Base-by-base conservation (phyloP, 1,284 basidiomycete species). In the Butyriboletus regius region DNA sequence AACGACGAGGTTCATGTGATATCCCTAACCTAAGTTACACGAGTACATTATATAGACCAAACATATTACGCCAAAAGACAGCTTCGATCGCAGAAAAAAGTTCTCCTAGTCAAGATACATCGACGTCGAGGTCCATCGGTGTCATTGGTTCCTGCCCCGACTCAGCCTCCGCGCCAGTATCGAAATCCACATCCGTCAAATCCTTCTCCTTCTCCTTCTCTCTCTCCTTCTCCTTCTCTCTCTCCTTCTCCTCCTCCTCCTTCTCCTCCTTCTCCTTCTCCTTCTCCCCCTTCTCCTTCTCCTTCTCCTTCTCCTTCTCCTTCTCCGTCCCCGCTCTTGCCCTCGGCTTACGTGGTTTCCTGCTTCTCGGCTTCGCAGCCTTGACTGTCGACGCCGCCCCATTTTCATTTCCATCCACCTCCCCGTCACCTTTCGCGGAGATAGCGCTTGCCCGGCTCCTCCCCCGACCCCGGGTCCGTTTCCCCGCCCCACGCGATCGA, bases 261-360 rank as follows among this genome's bases (percentile, higher is more conserved):
- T 60, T 54, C 7, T 7, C 12, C 10, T 69, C 68, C 8, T 45
- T 49, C 1, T 60, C 57, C 5, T 69, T 69, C n/a, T 67, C 70
- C 2, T 67, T 67, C 1, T 69, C 68, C 39, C n/a, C n/a, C n/a
- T 63, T 71, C 1, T 72, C 70, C 18, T 69, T 69, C 15, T 67
- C 71, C 1, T 67, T 67, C 1, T 69, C 68, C 39, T 63, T 71
- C 1, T 72, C 71, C n/a, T 67, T 68, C 1, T 68, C 71, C 13
- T 73, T 72, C 15, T 68, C 69, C n/a, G 64, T 61, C n/a, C 35
- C 36, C 1, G 57, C 50, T 35, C 54, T 64, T 17, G 56, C 57
- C 35, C 64, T 59, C 7, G 64, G 61, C 53, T 65, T 67, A 1
- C 70, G 58, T 1, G 59, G 50, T 42, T 50, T 67, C 41, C 56